Evolutionary conservation across 768 basidiomycete species (phyloP), one percentile per base, ranked within the genome.

Genomic region (Imleria badia): DNA sequence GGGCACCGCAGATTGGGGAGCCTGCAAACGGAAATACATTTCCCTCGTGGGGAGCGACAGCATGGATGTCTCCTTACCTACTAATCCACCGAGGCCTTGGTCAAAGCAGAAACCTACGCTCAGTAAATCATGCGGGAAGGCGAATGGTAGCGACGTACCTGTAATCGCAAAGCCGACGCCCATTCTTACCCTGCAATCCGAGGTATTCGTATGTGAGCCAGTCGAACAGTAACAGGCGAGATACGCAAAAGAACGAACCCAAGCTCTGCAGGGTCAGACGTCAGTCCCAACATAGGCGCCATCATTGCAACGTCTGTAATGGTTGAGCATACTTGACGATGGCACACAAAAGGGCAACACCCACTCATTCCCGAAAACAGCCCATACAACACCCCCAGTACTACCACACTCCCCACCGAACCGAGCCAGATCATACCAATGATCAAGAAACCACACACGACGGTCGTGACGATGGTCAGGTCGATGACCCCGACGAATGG

Each of bases 1-100:
- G 71, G 3, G 81, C 79, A 3, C 85, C 84, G 34, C 76, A 77
- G 33, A 85, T 79, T 1, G 85, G 84, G 0, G 81, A 75, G 5
- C 82, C 83, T 78, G 50, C 9, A 35, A 44, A n/a, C 33, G 10
- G 62, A 67, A n/a, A 68, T 43, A 8, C 43, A 36, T 34, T 60
- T 10, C n/a, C 26, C 9, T 20, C 15, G n/a, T 10, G 26, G 11
- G 6, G 0, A 9, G 14, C 0, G 8, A 42, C 11, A 15, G 19
- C 23, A 34, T 23, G 14, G 20, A 12, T 4, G 23, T 23, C 20
- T 17, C 51, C 58, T 53, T 54, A 62, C 57, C 60, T 31, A 69
- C 52, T 17, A 65, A 60, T 34, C 29, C 54, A 51, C 61, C 73
- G 15, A 61, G 33, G n/a, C 65, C 69, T 73, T 45, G 31, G 34